Evolutionary conservation across 306 rosid species (phyloP), one percentile per base, ranked within the genome.

Genomic region (Vigna trinervia): DNA sequence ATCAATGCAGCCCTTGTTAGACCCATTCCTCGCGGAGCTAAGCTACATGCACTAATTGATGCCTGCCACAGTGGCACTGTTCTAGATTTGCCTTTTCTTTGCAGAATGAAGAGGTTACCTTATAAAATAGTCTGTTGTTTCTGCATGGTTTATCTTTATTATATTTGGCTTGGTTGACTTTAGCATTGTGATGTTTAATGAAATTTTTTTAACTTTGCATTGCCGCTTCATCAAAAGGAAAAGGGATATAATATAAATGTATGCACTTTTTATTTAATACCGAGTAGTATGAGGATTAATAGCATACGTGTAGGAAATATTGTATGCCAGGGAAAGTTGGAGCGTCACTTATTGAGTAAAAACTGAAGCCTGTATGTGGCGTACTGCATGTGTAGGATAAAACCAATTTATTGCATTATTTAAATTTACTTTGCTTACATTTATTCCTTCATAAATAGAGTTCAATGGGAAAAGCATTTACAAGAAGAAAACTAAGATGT

Each of bases 21-120:
- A 82, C 96, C 99, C 71, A 82, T 96, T 74, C 90, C 97, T 75
- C 96, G 17, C 5, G 99, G 98, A 13, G 99, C 75, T 71, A 96
- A 79, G 92, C 90, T 96, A 77, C 99, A 92, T 81, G 99, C 99
- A 63, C 84, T 96, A 65, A 87, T 96, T 75, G 99, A 96, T 87
- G 87, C 99, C 61, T 92, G 98, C 71, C 99, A 96, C 73, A 96
- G 99, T 81, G 99, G 99, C 82, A 96, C 99, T 6, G 87, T 92
- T 67, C 84, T 96, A 72, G 99, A 96, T 87, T 91, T 96, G 93
- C 93, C 99, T 73, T 92, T 81, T 83, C 93, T 96, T 82, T 92
- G 98, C 96, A 80, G 96, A 86, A 96, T 96, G 98, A 81, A 71
- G 91, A 91, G 99, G 99, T 96, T 87, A 74, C 53, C 46, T 63